A percentile compares a stretch with the other conserved stretches of the same genome.
Evolutionary conservation across 179 eudicot species (phyloP).

Genomic region (Camellia oleifera): DNA sequence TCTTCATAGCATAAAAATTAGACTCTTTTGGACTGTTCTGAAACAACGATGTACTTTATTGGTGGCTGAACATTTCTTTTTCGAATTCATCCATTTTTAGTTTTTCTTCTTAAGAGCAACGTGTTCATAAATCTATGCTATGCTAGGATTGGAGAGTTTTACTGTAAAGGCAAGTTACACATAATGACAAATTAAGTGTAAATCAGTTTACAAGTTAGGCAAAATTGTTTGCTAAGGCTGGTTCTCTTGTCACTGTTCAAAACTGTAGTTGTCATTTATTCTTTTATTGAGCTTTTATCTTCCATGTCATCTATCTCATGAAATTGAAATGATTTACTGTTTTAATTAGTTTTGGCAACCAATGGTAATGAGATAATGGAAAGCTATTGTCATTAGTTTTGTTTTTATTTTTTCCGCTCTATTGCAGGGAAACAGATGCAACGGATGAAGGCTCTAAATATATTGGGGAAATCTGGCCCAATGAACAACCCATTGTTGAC

Average conservation of each 20-base stretch:
- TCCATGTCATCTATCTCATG: neutral
- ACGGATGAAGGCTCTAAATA: constrained; percentile 33
- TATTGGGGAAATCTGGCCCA: constrained; percentile 32
- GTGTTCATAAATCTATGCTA: constrained; percentile 1
- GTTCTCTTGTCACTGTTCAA: neutral
- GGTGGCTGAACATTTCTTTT: neutral
- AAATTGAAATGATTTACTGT: neutral
- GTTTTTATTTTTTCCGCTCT: neutral
- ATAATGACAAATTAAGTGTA: neutral
- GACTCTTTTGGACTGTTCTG: neutral
- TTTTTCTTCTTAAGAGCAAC: neutral
- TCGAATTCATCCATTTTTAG: neutral
- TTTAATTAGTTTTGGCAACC: neutral
- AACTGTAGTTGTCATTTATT: neutral
- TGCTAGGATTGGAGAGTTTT: neutral
- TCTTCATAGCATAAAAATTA: neutral
- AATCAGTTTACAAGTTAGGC: neutral
- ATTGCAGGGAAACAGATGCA: constrained; percentile 45
- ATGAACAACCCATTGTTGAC: constrained; percentile 11
- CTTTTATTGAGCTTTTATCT: neutral
- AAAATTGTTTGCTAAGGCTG: neutral
- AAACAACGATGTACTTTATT: no score
- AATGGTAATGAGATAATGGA: neutral
- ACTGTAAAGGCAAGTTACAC: neutral
- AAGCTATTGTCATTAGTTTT: neutral